Percentiles rank a stretch among this genome's conserved stretches.
These are phyloP conservation scores for Botrytis cinerea DNA, from an alignment of 2,329 filamentous ascomycete genomes.

Conservation along the genomic window DNA sequence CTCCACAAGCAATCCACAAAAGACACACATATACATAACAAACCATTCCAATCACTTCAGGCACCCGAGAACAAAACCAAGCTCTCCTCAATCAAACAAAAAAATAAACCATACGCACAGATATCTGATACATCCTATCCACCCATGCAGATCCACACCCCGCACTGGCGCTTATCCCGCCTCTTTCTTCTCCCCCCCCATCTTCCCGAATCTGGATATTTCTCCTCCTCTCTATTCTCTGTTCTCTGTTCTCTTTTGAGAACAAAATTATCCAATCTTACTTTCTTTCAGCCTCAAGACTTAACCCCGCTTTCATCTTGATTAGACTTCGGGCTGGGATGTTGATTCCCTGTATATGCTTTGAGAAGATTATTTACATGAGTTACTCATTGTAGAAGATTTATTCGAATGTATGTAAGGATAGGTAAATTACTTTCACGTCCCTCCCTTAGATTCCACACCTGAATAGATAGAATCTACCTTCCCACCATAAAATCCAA, in stretches of 20 bases:
- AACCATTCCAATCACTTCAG: not conserved
- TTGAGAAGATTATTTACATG: not conserved
- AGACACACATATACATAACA: not conserved
- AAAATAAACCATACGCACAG: not conserved
- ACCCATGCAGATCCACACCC: not conserved
- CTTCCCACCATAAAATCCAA: too few relatives aligned
- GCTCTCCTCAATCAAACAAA: too few relatives aligned
- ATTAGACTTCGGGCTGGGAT: not conserved
- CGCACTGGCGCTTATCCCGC: constrained; percentile 1
- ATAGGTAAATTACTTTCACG: too few relatives aligned
- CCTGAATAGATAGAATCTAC: too few relatives aligned
- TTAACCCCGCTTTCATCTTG: not conserved
- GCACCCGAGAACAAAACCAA: not conserved
- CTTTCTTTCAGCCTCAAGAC: not conserved
- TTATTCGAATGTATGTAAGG: too few relatives aligned
- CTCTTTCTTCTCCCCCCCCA: not conserved
- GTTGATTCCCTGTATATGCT: not conserved
- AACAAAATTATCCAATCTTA: not conserved
- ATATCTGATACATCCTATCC: not conserved
- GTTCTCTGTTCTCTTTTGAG: not conserved
- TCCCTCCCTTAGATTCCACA: too few relatives aligned
- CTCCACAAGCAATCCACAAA: not conserved
- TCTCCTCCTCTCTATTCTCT: not conserved
- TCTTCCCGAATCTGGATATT: not conserved
- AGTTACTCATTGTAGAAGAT: not conserved